Percentiles rank a stretch among this genome's conserved stretches.
phyloP scores from a whole-genome alignment of 75 land plant genomes.

The Cunninghamia lanceolata region DNA sequence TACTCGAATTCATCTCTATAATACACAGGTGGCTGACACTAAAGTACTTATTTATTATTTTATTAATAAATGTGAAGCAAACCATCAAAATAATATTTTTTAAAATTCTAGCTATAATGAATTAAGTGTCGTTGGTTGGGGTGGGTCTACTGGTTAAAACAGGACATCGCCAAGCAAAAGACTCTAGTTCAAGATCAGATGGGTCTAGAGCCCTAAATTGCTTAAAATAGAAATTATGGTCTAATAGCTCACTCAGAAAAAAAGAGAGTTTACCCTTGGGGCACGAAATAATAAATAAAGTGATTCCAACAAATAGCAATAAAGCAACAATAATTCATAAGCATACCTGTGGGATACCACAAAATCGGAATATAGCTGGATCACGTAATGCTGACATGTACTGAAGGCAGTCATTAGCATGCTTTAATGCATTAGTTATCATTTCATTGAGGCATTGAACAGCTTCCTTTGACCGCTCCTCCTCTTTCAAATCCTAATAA shows the following conservation, averaged over 20 bases:
- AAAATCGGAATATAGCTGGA: conserved; percentile 81
- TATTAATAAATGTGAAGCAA: background rate
- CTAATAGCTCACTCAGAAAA: background rate
- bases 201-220: background rate
- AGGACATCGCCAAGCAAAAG: background rate
- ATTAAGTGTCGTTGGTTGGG: background rate
- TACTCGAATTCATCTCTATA: background rate
- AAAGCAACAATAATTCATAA: background rate
- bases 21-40: background rate
- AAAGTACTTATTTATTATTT: background rate
- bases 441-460: conserved; percentile 90
- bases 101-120: background rate
- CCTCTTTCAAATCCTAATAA: conserved; percentile 80
- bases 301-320: background rate
- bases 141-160: background rate
- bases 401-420: conserved; percentile 71
- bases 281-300: background rate
- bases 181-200: background rate
- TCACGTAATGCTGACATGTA: conserved; percentile 73
- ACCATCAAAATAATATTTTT: background rate
- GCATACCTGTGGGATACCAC: conserved; percentile 95
- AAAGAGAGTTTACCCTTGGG: background rate
- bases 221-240: background rate
- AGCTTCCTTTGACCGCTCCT: conserved; percentile 70
- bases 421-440: conserved; percentile 87